Conservation (phyloP, 345 rosid genomes). For the Acer negundo region DNA sequence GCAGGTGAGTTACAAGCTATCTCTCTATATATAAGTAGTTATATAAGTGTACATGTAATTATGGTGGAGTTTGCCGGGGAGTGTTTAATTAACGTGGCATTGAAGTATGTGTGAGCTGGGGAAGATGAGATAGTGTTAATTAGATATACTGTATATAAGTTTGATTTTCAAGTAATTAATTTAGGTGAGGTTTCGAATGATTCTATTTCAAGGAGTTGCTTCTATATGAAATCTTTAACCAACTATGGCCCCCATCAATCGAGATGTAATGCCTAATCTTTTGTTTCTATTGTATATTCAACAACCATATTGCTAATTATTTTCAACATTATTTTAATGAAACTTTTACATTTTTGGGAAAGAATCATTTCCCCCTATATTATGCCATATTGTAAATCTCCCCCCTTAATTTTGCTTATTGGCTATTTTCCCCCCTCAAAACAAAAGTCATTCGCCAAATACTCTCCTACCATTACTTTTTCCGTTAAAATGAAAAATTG, state of each 20-base stretch:
- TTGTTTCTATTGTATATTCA: constrained; percentile 21
- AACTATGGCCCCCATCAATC: constrained; percentile 55
- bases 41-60: not conserved
- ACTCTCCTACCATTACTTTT: too few relatives aligned
- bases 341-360: too few relatives aligned
- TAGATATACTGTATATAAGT: not conserved
- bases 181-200: constrained; percentile 15
- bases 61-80: not conserved
- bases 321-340: too few relatives aligned
- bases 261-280: constrained; percentile 33
- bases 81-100: not conserved
- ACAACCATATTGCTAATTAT: too few relatives aligned
- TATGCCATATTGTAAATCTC: too few relatives aligned
- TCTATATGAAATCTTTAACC: constrained; percentile 65
- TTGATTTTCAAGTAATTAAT: constrained; percentile 8
- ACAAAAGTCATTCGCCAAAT: too few relatives aligned
- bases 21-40: too few relatives aligned
- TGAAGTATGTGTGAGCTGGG: not conserved
- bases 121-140: not conserved
- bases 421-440: too few relatives aligned
- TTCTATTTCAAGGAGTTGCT: constrained; percentile 39
- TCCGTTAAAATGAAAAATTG: too few relatives aligned
- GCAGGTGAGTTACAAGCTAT: too few relatives aligned
- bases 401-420: too few relatives aligned
- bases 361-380: too few relatives aligned